phyloP scores from a whole-genome alignment of 495 filamentous ascomycete species.

The Annulohypoxylon moriforme region DNA sequence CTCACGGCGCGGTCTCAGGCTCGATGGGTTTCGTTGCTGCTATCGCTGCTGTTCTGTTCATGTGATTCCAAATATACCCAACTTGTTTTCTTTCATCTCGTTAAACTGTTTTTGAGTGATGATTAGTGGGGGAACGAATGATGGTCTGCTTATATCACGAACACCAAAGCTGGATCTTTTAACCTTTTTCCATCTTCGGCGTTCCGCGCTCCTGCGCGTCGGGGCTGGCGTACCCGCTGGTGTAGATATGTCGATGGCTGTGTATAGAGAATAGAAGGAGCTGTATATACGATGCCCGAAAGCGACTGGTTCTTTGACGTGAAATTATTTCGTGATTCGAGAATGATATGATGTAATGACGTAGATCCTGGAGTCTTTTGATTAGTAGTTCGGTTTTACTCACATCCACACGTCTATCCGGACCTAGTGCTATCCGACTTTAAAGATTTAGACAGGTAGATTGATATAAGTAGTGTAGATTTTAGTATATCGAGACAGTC shows the following conservation, averaged over 20 bases:
- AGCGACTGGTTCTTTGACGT: neutral
- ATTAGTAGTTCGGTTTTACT: too few species aligned
- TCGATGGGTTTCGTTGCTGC: constrained; percentile 20
- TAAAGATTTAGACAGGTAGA: neutral
- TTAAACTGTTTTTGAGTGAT: neutral
- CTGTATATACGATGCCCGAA: constrained; percentile 18
- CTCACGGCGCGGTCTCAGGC: constrained; percentile 22
- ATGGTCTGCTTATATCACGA: neutral
- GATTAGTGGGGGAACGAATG: neutral
- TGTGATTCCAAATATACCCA: constrained; percentile 1
- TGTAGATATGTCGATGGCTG: constrained; percentile 6
- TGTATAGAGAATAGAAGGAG: constrained; percentile 20
- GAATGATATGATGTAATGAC: neutral
- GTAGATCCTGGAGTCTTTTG: neutral
- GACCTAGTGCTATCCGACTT: too few species aligned
- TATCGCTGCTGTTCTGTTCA: constrained; percentile 30
- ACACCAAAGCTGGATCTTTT: constrained; percentile 10
- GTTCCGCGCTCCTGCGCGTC: constrained; percentile 9
- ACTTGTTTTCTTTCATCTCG: neutral
- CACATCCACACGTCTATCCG: too few species aligned
- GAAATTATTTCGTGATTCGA: neutral
- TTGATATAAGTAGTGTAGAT: neutral
- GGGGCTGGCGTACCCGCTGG: constrained; percentile 16
- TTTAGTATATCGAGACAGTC: constrained; percentile 3
- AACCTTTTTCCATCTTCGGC: neutral